Evolutionary conservation across 306 rosid species (phyloP).

Genomic region (Trifolium repens): DNA sequence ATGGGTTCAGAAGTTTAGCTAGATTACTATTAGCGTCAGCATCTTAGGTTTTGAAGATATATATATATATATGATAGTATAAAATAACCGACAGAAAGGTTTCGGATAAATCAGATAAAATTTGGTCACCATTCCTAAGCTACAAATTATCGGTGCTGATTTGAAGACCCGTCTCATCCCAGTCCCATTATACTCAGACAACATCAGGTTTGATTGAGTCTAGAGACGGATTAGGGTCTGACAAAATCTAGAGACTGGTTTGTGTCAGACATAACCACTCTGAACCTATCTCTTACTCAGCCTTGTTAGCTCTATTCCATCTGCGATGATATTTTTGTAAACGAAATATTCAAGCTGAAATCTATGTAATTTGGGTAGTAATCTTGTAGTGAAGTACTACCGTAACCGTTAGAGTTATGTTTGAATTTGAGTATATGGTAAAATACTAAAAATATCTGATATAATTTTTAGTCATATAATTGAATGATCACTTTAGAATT

Average conservation of each 20-base stretch:
- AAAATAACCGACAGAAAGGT: constrained; percentile 1
- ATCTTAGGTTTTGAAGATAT: constrained; percentile 9
- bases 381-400: neutral
- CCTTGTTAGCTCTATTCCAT: neutral
- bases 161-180: neutral
- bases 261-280: neutral
- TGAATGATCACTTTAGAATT: neutral
- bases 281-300: neutral
- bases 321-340: neutral
- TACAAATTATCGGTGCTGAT: constrained; percentile 18
- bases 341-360: neutral
- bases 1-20: constrained; percentile 18
- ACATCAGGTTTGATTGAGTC: neutral
- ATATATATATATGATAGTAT: neutral
- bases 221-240: neutral
- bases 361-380: neutral
- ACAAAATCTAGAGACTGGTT: neutral
- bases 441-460: neutral
- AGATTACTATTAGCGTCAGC: constrained; percentile 30
- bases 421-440: neutral
- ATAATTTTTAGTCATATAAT: neutral
- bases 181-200: too few species aligned
- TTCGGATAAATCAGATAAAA: neutral
- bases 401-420: neutral
- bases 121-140: neutral